phyloP scores from a whole-genome alignment of 179 eudicot species.

The Nepenthes alata region DNA sequence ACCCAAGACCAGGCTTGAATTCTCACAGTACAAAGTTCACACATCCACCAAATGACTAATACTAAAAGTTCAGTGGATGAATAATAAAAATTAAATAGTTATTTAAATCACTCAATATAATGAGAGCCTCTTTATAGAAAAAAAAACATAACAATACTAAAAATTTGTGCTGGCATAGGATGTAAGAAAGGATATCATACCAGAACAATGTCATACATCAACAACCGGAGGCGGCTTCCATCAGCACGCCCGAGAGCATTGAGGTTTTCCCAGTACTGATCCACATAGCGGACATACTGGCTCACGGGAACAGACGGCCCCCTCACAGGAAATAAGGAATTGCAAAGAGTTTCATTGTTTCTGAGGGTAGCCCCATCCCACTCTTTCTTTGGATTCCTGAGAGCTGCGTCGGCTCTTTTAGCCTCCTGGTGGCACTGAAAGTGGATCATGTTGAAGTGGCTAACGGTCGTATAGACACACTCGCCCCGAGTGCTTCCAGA shows the following conservation, averaged over 20 bases:
- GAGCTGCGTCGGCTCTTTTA: slow-evolving; percentile 91
- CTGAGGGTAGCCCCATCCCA: slow-evolving; percentile 99
- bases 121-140: too few species aligned
- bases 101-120: too few species aligned
- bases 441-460: slow-evolving; percentile 96
- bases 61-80: too few species aligned
- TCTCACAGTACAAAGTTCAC: not conserved
- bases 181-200: slow-evolving; percentile 19
- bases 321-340: slow-evolving; percentile 77
- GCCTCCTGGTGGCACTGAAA: slow-evolving; percentile 99
- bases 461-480: slow-evolving; percentile 93
- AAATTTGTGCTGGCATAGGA: too few species aligned
- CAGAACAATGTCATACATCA: slow-evolving; percentile 96
- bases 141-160: too few species aligned
- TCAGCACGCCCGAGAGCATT: slow-evolving; percentile 95
- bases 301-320: slow-evolving; percentile 87
- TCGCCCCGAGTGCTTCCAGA: slow-evolving; percentile 82
- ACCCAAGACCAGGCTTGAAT: not conserved
- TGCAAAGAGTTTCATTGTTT: slow-evolving; percentile 92
- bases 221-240: slow-evolving; percentile 81
- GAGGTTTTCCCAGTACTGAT: slow-evolving; percentile 92
- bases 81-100: too few species aligned
- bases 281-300: slow-evolving; percentile 77
- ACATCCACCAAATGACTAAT: too few species aligned
- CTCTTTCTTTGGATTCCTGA: slow-evolving; percentile 82